Base-by-base conservation (phyloP, 768 basidiomycete species). In the Auriculariales sp. region DNA sequence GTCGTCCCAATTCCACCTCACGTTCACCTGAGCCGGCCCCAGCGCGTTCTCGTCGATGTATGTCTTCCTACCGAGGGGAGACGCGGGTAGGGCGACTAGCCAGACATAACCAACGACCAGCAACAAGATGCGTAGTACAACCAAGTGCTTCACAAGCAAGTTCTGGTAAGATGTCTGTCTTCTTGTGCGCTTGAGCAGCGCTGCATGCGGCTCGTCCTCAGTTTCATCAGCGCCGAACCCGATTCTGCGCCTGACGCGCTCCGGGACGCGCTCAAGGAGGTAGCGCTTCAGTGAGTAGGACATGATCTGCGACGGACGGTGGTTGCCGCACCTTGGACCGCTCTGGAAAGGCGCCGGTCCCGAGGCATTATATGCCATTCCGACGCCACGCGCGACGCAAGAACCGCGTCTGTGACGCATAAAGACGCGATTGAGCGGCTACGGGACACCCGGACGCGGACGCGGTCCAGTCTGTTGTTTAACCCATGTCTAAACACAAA, bases 1-100 rank as follows among this genome's bases (percentile, higher is more conserved):
- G 46, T 98, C 83, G 46, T 68, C 76, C 95, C 94, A 97, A 56
- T 76, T 75, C 81, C 86, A 97, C 60, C 91, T 79, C 10, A 87
- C 90, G 50, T 80, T 87, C 19, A 95, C 93, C 91, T 97, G 91
- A 4, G 77, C 82, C 9, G 95, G 93, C 58, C 93, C 89, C 17
- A 99, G 66, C 1, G 95, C 94, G 62, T 98, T 95, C 67, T 99
- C 95, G 62, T 94, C 91, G 46, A 94, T 83, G 61, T 90, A 94
- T 7, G 80, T 86, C 7, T 67, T 62, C 54, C 78, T 72, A 15
- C 78, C 80, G 3, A 93, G 69, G 1, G 66, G 66, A 4, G 78
- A 68, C 11, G 73, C 71, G 3, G 93, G 93, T 48, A 95, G 70
- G 4, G 75, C 65, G n/a, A 82, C 55, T 64, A 95, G 74, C 90